These are phyloP conservation scores for Colletotrichum trifolii DNA, from an alignment of 2,329 filamentous ascomycete species.

Conservation along the genomic window DNA sequence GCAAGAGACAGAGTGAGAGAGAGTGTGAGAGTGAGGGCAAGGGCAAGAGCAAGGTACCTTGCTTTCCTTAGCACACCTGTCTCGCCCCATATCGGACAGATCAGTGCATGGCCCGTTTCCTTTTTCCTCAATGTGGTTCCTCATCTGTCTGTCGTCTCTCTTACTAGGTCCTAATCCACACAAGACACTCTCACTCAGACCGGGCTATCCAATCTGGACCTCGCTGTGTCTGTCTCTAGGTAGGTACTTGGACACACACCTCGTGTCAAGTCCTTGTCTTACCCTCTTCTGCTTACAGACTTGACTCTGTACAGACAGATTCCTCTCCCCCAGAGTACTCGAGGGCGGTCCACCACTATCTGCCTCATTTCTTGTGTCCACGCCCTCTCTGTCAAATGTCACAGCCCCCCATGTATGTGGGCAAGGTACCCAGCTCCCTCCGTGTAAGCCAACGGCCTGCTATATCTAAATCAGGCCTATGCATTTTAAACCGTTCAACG, in stretches of 20 bases:
- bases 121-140: constrained; percentile 20
- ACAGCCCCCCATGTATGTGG: constrained; percentile 33
- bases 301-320: constrained; percentile 3
- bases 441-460: constrained; percentile 35
- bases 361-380: constrained; percentile 17
- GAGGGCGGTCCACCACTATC: constrained; percentile 19
- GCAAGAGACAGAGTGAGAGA: no score
- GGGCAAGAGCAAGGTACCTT: constrained; percentile 46
- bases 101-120: constrained; percentile 27
- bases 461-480: constrained; percentile 33
- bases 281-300: constrained; percentile 6
- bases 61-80: constrained; percentile 13
- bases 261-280: constrained; percentile 23
- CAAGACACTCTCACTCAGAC: constrained; percentile 16
- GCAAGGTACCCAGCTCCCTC: constrained; percentile 7
- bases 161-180: constrained; percentile 7
- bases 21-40: constrained; percentile 39
- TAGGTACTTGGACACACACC: constrained; percentile 27
- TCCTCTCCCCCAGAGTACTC: constrained; percentile 12
- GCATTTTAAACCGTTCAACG: constrained; percentile 35
- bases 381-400: constrained; percentile 24
- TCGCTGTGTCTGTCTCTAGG: background rate
- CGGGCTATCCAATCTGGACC: background rate
- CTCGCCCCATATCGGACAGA: background rate
- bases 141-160: constrained; percentile 18